These are phyloP conservation scores for Agrocybe chaxingu DNA, from an alignment of 768 basidiomycete genomes.

Conservation along the genomic window DNA sequence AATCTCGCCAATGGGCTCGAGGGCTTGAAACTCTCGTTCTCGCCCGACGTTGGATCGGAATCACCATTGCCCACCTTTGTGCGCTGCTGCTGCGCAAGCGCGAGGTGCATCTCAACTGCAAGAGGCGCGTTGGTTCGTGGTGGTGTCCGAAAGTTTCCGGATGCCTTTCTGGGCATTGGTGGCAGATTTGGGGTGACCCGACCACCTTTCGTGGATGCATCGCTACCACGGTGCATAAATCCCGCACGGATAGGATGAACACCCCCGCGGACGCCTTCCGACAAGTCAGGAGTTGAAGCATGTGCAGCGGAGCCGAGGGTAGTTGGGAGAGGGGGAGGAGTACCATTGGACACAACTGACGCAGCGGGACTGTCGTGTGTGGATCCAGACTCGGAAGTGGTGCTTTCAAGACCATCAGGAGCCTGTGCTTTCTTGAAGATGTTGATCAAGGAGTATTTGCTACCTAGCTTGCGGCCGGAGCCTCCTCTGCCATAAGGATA, in stretches of 20 bases:
- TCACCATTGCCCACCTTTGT: slow-evolving; percentile 9
- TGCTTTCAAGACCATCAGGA: slow-evolving; percentile 25
- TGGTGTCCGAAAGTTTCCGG: slow-evolving; percentile 24
- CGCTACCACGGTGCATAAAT: slow-evolving; percentile 29
- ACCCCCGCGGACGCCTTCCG: background rate
- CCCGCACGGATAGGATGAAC: slow-evolving; percentile 17
- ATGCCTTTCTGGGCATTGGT: slow-evolving; percentile 13
- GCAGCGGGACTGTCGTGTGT: slow-evolving; percentile 3
- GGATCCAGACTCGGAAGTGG: slow-evolving; percentile 11
- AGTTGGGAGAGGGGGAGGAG: slow-evolving; percentile 21
- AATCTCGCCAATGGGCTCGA: slow-evolving; percentile 18
- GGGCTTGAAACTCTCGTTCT: slow-evolving; percentile 10
- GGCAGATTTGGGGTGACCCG: slow-evolving; percentile 9
- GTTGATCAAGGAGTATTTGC: slow-evolving; percentile 73
- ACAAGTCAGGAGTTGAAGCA: slow-evolving; percentile 16
- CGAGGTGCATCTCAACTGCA: slow-evolving; percentile 48
- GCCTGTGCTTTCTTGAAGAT: slow-evolving; percentile 65
- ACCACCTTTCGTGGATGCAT: slow-evolving; percentile 25
- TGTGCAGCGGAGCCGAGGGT: slow-evolving; percentile 19
- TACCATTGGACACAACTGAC: slow-evolving; percentile 21
- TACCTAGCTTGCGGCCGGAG: slow-evolving; percentile 45
- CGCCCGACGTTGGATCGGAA: slow-evolving; percentile 6
- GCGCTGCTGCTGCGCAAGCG: slow-evolving; percentile 30
- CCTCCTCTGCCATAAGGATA: slow-evolving; percentile 32
- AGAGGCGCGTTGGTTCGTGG: slow-evolving; percentile 27